These are phyloP conservation scores for Salix koriyanagi DNA, from an alignment of 345 rosid genomes.

Conservation along the genomic window DNA sequence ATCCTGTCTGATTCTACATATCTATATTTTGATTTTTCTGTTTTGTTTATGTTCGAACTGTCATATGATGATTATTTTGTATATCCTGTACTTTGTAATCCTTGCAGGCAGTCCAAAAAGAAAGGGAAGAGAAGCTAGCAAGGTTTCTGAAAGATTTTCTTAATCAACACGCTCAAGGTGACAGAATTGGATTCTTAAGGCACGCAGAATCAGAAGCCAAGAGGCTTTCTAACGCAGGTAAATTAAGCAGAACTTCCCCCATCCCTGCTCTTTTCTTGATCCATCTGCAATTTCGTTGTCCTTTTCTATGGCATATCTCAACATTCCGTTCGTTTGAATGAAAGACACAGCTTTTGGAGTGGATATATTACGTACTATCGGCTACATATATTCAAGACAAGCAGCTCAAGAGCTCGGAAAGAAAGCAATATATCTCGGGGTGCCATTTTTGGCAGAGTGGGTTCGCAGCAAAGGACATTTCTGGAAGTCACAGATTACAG, in stretches of 20 bases:
- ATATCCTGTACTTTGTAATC: background rate
- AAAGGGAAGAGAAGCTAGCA: constrained; percentile 73
- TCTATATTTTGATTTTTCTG: background rate
- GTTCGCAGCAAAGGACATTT: constrained; percentile 66
- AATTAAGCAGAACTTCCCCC: background rate
- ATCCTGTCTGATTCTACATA: background rate
- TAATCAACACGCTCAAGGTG: constrained; percentile 52
- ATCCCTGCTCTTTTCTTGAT: background rate
- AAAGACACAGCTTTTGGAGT: constrained; percentile 48
- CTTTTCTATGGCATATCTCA: background rate
- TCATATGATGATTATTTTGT: background rate
- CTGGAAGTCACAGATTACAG: constrained; percentile 72
- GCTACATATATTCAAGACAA: constrained; percentile 57
- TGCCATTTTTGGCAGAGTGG: constrained; percentile 69
- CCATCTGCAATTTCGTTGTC: background rate
- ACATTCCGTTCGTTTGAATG: background rate
- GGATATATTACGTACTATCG: constrained; percentile 53
- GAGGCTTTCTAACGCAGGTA: constrained; percentile 53
- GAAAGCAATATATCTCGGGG: constrained; percentile 64
- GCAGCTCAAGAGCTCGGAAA: constrained; percentile 72
- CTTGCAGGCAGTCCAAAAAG: constrained; percentile 57
- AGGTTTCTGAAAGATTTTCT: constrained; percentile 45
- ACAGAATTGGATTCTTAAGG: constrained; percentile 47
- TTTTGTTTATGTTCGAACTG: too few species aligned
- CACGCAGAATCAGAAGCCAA: constrained; percentile 58